These are phyloP conservation scores for Avena eriantha DNA, from an alignment of 176 grass and related monocot species.

Conservation along the genomic window DNA sequence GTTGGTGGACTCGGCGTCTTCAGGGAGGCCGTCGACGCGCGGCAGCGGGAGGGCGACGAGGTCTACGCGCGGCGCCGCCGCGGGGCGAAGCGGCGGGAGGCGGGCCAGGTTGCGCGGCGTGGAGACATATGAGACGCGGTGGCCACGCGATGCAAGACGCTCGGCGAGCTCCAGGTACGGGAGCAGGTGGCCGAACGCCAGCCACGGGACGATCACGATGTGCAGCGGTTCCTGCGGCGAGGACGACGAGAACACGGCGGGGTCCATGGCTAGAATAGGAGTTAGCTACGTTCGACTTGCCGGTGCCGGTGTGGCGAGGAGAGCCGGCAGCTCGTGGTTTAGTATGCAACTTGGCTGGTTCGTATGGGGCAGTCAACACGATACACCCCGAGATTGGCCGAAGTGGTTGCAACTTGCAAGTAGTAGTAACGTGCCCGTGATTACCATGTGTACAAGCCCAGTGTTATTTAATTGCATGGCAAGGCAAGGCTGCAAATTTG, in stretches of 20 bases:
- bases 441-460: too few relatives aligned
- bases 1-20: not conserved
- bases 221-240: not conserved
- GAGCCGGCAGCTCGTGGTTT: too few relatives aligned
- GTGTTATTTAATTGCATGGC: too few relatives aligned
- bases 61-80: not conserved
- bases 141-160: not conserved
- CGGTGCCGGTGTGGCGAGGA: too few relatives aligned
- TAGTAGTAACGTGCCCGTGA: too few relatives aligned
- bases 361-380: too few relatives aligned
- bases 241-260: not conserved
- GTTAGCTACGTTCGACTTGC: too few relatives aligned
- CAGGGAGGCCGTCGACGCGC: not conserved
- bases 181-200: not conserved
- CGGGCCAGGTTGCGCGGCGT: constrained; percentile 3
- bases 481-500: too few relatives aligned
- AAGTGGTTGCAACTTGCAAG: too few relatives aligned
- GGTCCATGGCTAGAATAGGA: not conserved
- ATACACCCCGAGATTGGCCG: too few relatives aligned
- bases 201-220: not conserved
- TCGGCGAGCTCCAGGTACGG: not conserved
- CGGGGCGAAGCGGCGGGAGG: not conserved
- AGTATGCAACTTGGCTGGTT: too few relatives aligned
- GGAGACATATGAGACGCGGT: not conserved
- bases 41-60: not conserved